Percentiles rank a stretch among this genome's conserved stretches.
Conservation (phyloP, 2,329 filamentous ascomycete genomes). For the Nakataea oryzae region DNA sequence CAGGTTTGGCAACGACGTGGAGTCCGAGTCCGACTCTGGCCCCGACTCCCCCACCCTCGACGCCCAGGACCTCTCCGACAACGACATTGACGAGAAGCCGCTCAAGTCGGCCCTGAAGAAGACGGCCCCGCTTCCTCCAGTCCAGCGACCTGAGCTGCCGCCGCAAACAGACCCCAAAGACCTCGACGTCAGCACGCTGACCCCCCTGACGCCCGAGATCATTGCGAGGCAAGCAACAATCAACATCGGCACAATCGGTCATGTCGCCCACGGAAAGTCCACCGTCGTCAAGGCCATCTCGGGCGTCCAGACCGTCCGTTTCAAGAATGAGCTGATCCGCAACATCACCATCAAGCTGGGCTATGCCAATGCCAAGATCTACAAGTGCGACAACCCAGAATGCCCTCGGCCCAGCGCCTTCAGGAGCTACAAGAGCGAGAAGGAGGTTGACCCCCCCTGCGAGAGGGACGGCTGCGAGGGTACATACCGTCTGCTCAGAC, state of each 20-base stretch:
- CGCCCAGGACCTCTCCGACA: constrained; percentile 43
- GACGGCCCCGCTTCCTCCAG: constrained; percentile 46
- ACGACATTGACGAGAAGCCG: constrained; percentile 53
- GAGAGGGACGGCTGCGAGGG: constrained; percentile 87
- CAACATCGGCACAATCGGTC: constrained; percentile 97
- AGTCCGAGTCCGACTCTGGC: constrained; percentile 57
- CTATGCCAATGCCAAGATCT: constrained; percentile 98
- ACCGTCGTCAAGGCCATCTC: constrained; percentile 99
- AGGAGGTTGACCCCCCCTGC: constrained; percentile 93
- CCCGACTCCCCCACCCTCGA: constrained; percentile 50
- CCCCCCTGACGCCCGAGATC: constrained; percentile 86
- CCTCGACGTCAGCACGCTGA: constrained; percentile 71
- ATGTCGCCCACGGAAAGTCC: constrained; percentile 97
- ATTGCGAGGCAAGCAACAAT: constrained; percentile 97
- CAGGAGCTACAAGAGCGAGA: constrained; percentile 95
- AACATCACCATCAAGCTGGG: constrained; percentile 99
- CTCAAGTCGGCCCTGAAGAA: constrained; percentile 86
- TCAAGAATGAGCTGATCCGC: constrained; percentile 98
- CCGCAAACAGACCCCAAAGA: constrained; percentile 89
- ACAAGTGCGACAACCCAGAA: constrained; percentile 88
- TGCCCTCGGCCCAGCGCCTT: constrained; percentile 95
- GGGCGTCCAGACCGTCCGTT: constrained; percentile 95
- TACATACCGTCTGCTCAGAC: constrained; percentile 78
- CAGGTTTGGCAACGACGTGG: constrained; percentile 61
- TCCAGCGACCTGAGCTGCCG: constrained; percentile 47